These are phyloP conservation scores for Plasmodium relictum DNA, from an alignment of 169 alveolate species.

Conservation along the genomic window DNA sequence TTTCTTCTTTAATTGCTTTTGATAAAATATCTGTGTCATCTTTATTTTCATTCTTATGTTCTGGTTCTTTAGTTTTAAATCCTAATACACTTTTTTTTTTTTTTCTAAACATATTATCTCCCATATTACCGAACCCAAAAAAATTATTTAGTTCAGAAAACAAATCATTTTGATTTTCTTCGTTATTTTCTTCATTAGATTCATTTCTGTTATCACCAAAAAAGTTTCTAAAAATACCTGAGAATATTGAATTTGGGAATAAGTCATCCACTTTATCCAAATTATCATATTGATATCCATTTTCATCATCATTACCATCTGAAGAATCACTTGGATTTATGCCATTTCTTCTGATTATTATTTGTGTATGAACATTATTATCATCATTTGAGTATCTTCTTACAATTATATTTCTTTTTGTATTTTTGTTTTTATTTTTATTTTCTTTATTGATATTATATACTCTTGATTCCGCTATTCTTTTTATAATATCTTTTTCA, in stretches of 20 bases:
- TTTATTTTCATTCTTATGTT: background rate
- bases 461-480: conserved; percentile 47
- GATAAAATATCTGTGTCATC: conserved; percentile 2
- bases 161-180: conserved; percentile 24
- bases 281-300: conserved; percentile 1
- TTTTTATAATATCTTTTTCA: conserved; percentile 50
- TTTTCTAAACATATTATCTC: conserved; percentile 38
- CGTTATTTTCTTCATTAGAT: background rate
- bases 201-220: conserved; percentile 33
- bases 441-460: conserved; percentile 9
- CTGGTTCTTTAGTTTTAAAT: conserved; percentile 59
- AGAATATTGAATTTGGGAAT: conserved; percentile 60
- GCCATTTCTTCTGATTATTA: conserved; percentile 54
- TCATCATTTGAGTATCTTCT: conserved; percentile 64
- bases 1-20: conserved; percentile 69
- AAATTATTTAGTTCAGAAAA: conserved; percentile 70
- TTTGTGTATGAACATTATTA: conserved; percentile 72
- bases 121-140: conserved; percentile 71
- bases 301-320: background rate
- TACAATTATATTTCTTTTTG: conserved; percentile 41
- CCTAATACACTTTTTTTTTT: conserved; percentile 71
- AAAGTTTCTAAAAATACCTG: conserved; percentile 65
- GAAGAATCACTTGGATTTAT: conserved; percentile 1
- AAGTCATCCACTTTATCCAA: conserved; percentile 44
- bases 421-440: conserved; percentile 9